Conservation (phyloP, 1,284 basidiomycete species). For the Cutaneotrichosporon sp. region DNA sequence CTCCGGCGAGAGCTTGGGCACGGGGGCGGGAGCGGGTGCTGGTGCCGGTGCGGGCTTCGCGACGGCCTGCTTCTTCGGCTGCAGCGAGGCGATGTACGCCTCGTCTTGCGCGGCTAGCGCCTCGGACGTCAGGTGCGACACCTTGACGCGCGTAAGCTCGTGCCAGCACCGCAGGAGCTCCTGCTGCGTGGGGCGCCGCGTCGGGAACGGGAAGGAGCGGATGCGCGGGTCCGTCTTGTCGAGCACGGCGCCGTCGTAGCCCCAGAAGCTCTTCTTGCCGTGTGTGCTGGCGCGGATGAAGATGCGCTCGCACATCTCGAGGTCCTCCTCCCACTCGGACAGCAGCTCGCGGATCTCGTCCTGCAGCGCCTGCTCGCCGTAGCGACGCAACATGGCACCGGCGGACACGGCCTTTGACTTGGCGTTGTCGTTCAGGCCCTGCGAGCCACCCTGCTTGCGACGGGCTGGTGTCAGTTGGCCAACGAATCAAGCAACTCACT, state of each 20-base stretch:
- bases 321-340: slow-evolving; percentile 79
- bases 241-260: slow-evolving; percentile 72
- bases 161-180: slow-evolving; percentile 85
- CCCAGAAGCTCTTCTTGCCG: slow-evolving; percentile 82
- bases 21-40: slow-evolving; percentile 56
- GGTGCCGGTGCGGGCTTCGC: slow-evolving; percentile 46
- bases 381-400: slow-evolving; percentile 89
- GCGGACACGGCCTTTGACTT: slow-evolving; percentile 93
- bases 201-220: slow-evolving; percentile 89
- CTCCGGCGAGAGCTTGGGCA: slow-evolving; percentile 69
- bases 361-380: slow-evolving; percentile 88
- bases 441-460: slow-evolving; percentile 95
- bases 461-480: slow-evolving; percentile 60
- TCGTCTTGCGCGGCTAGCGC: slow-evolving; percentile 82
- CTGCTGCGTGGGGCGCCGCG: slow-evolving; percentile 88
- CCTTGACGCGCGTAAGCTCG: slow-evolving; percentile 83
- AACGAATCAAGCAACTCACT: slow-evolving; percentile 63
- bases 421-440: slow-evolving; percentile 87
- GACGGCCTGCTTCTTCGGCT: slow-evolving; percentile 60
- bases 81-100: slow-evolving; percentile 76
- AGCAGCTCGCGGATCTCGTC: slow-evolving; percentile 89
- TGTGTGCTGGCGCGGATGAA: slow-evolving; percentile 85
- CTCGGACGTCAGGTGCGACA: slow-evolving; percentile 82
- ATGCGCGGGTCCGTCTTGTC: slow-evolving; percentile 71
- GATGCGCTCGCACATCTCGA: slow-evolving; percentile 76